A percentile compares a stretch with the other conserved stretches of the same genome.
Conservation (phyloP, 495 filamentous ascomycete genomes). For the Cercophora samala region DNA sequence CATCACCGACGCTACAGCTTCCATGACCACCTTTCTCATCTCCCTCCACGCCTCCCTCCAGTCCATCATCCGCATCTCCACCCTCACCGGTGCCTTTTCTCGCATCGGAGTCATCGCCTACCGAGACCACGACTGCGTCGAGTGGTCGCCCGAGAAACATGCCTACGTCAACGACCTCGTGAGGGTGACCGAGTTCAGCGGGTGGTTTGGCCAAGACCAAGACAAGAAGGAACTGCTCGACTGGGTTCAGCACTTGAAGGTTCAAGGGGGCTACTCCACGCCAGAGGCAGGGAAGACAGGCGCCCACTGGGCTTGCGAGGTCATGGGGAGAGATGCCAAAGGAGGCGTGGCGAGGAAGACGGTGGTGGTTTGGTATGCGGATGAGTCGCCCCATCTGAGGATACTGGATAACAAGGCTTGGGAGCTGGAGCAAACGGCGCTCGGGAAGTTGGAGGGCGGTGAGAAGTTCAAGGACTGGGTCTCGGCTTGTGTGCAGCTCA, state of each 20-base stretch:
- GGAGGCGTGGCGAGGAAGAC: conserved; percentile 27
- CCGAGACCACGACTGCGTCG: conserved; percentile 39
- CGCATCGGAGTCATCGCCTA: conserved; percentile 46
- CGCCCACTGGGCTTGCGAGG: conserved; percentile 40
- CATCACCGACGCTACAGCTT: conserved; percentile 45
- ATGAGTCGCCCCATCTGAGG: conserved; percentile 45
- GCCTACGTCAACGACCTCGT: conserved; percentile 1
- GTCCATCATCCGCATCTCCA: conserved; percentile 44
- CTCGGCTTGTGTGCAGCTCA: conserved; percentile 30
- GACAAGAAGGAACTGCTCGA: conserved; percentile 20
- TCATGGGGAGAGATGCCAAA: conserved; percentile 42
- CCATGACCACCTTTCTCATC: conserved; percentile 39
- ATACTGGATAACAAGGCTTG: conserved; percentile 10
- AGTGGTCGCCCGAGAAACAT: background rate
- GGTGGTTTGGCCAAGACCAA: conserved; percentile 32
- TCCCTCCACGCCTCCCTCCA: conserved; percentile 43
- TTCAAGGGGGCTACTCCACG: conserved; percentile 33
- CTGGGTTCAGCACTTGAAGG: conserved; percentile 12
- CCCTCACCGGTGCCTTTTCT: conserved; percentile 44
- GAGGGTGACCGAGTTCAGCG: conserved; percentile 40
- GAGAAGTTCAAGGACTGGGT: conserved; percentile 43
- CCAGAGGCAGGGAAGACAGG: conserved; percentile 47
- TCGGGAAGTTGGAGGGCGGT: conserved; percentile 23
- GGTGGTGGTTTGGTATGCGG: conserved; percentile 46
- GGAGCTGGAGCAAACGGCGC: conserved; percentile 29